Base-by-base conservation (phyloP, 108 stramenopile species). In the Nitzschia sp. region DNA sequence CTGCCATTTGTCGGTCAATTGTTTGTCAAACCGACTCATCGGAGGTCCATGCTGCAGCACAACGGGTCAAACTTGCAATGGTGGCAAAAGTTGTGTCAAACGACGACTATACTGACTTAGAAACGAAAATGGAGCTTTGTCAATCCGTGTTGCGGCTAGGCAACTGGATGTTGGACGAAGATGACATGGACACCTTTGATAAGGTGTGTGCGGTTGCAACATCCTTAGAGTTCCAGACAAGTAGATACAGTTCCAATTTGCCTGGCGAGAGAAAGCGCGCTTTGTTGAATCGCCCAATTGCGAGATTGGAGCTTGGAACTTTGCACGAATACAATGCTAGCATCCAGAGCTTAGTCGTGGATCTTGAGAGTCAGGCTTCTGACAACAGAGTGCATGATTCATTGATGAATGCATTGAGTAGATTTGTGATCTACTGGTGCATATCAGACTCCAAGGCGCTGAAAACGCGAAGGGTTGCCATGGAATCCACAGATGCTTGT, bases 1-100 rank as follows among this genome's bases (percentile, higher is more conserved):
- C 77, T 14, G 79, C 85, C 41, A 71, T 88, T 37, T 83, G 80
- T 53, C 78, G 70, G 57, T 82, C 83, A 39, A 76, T 90, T 65
- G 38, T 90, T 15, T 5, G 5, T 34, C 64, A 75, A 34, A 72
- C 41, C 12, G 24, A 7, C 15, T 53, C 41, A 10, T 43, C 44
- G 24, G 60, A 58, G n/a, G 51, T 19, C 15, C n/a, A 59, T 21
- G 26, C 38, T 51, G 22, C 25, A 38, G 59, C 12, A 10, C 52
- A 73, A 2, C 52, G 72, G 8, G 67, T 72, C n/a, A 66, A 10
- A 37, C 19, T 66, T 11, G 63, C 37, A 19, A 63, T 75, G 6
- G 56, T 81, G 5, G 67, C 67, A 3, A 51, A 64, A 41, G 51
- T 76, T 25, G 74, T 79, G 1, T 43, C 65, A 21, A 37, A 39